Conservation (phyloP, 2,329 filamentous ascomycete species). For the Pseudogymnoascus sp. region DNA sequence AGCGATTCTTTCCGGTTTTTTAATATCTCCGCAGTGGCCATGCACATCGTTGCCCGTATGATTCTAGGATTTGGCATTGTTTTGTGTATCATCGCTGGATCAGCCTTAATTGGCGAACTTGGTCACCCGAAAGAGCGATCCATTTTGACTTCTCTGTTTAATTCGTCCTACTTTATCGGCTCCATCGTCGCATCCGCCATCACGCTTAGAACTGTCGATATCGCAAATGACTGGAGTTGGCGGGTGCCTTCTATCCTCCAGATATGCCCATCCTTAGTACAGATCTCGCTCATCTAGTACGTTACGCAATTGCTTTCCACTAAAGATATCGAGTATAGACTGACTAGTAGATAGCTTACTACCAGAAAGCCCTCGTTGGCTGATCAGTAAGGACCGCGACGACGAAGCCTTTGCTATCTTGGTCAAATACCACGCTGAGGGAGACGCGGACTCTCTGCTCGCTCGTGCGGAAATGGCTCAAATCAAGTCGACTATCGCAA, state of each 20-base stretch:
- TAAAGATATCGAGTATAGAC: not conserved
- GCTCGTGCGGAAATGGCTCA: slow-evolving; percentile 32
- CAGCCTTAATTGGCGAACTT: slow-evolving; percentile 45
- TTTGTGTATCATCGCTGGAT: slow-evolving; percentile 43
- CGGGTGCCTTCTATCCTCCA: slow-evolving; percentile 36
- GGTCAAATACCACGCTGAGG: slow-evolving; percentile 33
- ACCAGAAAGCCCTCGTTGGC: slow-evolving; percentile 89
- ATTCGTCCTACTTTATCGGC: slow-evolving; percentile 43
- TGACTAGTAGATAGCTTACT: slow-evolving; percentile 45
- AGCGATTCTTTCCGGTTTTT: not conserved
- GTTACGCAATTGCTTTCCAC: not conserved
- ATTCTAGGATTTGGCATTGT: slow-evolving; percentile 44
- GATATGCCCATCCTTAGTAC: slow-evolving; percentile 15
- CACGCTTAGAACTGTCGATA: slow-evolving; percentile 36
- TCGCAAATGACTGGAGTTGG: slow-evolving; percentile 34
- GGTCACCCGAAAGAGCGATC: slow-evolving; percentile 45
- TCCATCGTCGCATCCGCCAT: slow-evolving; percentile 36
- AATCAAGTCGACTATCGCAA: slow-evolving; percentile 33
- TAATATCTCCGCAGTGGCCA: slow-evolving; percentile 30
- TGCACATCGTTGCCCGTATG: slow-evolving; percentile 44
- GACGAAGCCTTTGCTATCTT: slow-evolving; percentile 53
- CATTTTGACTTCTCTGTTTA: slow-evolving; percentile 45
- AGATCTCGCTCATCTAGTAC: not conserved
- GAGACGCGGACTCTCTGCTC: slow-evolving; percentile 29
- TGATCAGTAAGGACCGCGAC: slow-evolving; percentile 88